Percentiles rank a stretch among this genome's conserved stretches.
Conservation (phyloP, 2,329 filamentous ascomycete genomes). For the Byssoonygena ceratinophila region DNA sequence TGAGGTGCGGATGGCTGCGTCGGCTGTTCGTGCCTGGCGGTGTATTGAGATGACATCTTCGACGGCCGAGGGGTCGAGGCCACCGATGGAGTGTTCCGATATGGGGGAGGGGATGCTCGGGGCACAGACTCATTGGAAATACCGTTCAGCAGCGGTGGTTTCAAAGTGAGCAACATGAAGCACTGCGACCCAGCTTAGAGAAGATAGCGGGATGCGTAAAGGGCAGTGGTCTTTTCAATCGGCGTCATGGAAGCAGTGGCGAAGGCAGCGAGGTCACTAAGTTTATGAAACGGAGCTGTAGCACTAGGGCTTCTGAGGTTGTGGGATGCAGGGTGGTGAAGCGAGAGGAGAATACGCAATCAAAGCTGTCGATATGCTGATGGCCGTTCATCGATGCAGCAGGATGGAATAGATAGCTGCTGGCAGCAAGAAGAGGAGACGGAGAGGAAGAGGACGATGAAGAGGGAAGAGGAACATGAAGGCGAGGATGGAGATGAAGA, state of each 20-base stretch:
- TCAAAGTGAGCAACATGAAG: constrained; percentile 44
- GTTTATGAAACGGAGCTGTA: not conserved
- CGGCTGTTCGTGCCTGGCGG: constrained; percentile 1
- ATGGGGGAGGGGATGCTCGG: constrained; percentile 28
- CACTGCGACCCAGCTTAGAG: not conserved
- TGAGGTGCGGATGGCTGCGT: constrained; percentile 15
- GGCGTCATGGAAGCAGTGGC: not conserved
- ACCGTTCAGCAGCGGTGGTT: constrained; percentile 39
- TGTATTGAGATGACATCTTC: constrained; percentile 9
- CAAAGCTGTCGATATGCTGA: not conserved
- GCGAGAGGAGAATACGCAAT: not conserved
- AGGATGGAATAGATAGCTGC: not conserved
- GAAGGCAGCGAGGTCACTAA: not conserved
- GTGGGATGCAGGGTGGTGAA: not conserved
- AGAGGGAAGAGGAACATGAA: not conserved
- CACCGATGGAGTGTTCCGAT: constrained; percentile 26
- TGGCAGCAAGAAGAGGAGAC: not conserved
- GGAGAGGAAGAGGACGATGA: not conserved
- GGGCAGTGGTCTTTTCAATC: not conserved
- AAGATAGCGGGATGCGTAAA: not conserved
- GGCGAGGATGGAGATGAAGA: not conserved
- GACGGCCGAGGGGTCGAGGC: constrained; percentile 22
- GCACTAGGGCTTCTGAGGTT: not conserved
- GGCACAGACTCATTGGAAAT: constrained; percentile 42
- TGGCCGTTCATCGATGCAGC: not conserved